Evolutionary conservation across 441 rosid genomes (phyloP).

Genomic region (Pelargonium cotyledonis): DNA sequence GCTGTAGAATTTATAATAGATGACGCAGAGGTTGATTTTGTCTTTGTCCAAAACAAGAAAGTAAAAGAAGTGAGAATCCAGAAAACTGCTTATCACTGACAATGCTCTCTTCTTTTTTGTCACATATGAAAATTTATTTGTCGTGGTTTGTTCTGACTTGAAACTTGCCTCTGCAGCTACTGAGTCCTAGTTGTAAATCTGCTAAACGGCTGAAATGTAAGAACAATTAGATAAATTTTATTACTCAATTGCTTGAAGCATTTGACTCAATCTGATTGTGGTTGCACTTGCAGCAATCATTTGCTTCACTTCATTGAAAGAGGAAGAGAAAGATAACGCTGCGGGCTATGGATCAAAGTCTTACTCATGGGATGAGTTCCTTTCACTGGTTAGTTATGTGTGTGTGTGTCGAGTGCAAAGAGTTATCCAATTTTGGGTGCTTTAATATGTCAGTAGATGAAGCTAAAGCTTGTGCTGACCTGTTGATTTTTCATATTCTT

Average conservation of each 20-base stretch:
- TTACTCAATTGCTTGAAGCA: conserved; percentile 11
- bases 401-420: no score
- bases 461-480: no score
- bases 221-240: no score
- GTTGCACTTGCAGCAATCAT: conserved; percentile 63
- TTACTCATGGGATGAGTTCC: conserved; percentile 75
- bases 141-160: conserved; percentile 11
- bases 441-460: no score
- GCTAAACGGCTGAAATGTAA: conserved; percentile 55
- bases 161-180: conserved; percentile 40
- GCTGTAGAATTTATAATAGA: conserved; percentile 78
- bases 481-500: no score
- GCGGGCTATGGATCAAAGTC: conserved; percentile 40
- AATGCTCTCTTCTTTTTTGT: background rate
- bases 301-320: conserved; percentile 56
- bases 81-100: conserved; percentile 10
- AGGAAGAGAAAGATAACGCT: conserved; percentile 50
- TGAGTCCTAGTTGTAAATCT: conserved; percentile 46
- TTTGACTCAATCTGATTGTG: conserved; percentile 22
- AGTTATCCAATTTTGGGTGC: no score
- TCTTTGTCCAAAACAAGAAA: conserved; percentile 78
- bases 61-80: conserved; percentile 48
- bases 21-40: conserved; percentile 75
- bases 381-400: conserved; percentile 66
- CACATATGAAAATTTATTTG: no score